A percentile compares a stretch with the other conserved stretches of the same genome.
These are phyloP conservation scores for Phyllachora maydis DNA, from an alignment of 2,329 filamentous ascomycete genomes.

Conservation along the genomic window DNA sequence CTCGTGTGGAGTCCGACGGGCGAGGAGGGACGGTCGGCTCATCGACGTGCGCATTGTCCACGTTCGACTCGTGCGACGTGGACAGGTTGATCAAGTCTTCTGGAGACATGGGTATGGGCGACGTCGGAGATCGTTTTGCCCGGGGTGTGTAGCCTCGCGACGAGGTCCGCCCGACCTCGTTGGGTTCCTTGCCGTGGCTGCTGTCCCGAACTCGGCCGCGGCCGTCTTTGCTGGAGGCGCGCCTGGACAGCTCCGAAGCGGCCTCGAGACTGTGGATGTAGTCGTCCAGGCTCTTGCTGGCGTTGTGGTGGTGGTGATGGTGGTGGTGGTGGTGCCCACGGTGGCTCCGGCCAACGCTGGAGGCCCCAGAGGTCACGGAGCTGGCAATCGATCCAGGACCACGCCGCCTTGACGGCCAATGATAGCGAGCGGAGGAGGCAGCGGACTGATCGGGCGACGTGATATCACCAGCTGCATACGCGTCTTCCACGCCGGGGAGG, in stretches of 20 bases:
- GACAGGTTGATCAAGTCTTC: slow-evolving; percentile 54
- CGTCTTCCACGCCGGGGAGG: slow-evolving; percentile 33
- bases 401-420: slow-evolving; percentile 33
- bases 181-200: slow-evolving; percentile 38
- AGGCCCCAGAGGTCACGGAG: slow-evolving; percentile 34
- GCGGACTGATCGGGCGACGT: slow-evolving; percentile 35
- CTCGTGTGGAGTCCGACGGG: slow-evolving; percentile 11
- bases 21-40: slow-evolving; percentile 4
- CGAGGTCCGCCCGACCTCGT: slow-evolving; percentile 47
- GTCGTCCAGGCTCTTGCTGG: slow-evolving; percentile 51
- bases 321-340: slow-evolving; percentile 25
- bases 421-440: slow-evolving; percentile 28
- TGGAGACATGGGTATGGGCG: slow-evolving; percentile 84
- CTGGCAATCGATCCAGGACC: slow-evolving; percentile 34
- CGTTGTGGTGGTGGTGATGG: too few relatives aligned
- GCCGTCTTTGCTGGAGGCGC: slow-evolving; percentile 30
- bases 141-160: slow-evolving; percentile 40
- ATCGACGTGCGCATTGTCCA: slow-evolving; percentile 7
- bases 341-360: slow-evolving; percentile 27
- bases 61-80: slow-evolving; percentile 16
- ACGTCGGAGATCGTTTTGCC: slow-evolving; percentile 76
- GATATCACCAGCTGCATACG: too few relatives aligned
- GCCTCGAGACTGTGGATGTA: slow-evolving; percentile 76
- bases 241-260: slow-evolving; percentile 37
- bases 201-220: slow-evolving; percentile 20